These are phyloP conservation scores for Aegilops sharonensis DNA, from an alignment of 176 grass and related monocot species.

Conservation along the genomic window DNA sequence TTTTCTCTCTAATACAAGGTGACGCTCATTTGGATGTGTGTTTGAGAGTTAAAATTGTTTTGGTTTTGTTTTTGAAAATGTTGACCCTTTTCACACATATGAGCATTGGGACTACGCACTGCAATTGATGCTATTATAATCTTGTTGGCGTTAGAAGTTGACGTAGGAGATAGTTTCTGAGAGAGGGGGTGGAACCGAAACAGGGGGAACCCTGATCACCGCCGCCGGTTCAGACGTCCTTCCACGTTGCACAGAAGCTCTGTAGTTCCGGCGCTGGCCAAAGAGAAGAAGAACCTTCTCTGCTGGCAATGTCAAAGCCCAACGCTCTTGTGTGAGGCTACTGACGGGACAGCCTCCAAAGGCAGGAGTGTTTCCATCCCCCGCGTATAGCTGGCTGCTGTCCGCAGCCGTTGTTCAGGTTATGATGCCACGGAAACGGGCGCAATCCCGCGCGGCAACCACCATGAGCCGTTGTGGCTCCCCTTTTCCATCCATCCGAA, in stretches of 20 bases:
- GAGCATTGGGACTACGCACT: background rate
- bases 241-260: background rate
- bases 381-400: background rate
- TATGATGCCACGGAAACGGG: background rate
- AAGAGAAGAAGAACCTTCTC: background rate
- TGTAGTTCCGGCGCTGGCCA: background rate
- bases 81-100: background rate
- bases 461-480: no score
- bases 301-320: no score
- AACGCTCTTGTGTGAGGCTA: no score
- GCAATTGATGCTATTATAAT: background rate
- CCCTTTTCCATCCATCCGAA: no score
- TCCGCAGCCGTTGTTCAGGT: background rate
- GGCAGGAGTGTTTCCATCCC: no score
- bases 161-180: background rate
- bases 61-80: background rate
- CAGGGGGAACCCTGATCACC: background rate
- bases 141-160: background rate
- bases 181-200: background rate
- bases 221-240: background rate
- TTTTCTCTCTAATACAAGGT: no score
- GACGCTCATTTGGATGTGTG: no score
- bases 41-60: background rate
- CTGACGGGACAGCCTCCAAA: no score
- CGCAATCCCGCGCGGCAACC: no score